Evolutionary conservation across 495 filamentous ascomycete genomes (phyloP).

Genomic region (Aspergillus asperescens): DNA sequence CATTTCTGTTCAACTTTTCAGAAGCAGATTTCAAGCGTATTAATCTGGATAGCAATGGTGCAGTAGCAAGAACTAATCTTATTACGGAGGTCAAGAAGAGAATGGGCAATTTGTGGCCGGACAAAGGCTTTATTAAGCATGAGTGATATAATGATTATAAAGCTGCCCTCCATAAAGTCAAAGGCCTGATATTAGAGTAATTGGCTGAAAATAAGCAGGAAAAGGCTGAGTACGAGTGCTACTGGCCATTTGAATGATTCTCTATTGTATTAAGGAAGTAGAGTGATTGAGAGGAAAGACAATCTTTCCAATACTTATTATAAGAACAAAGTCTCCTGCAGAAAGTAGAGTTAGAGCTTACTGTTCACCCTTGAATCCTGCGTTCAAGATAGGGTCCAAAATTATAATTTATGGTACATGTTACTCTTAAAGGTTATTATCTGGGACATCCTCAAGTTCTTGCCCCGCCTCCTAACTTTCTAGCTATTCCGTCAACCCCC

Average conservation of each 20-base stretch:
- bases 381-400: no score
- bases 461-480: no score
- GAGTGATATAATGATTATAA: conserved; percentile 32
- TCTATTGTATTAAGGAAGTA: no score
- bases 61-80: conserved; percentile 33
- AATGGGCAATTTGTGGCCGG: conserved; percentile 31
- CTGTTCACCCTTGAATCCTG: no score
- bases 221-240: conserved; percentile 28
- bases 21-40: conserved; percentile 26
- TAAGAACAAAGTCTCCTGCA: no score
- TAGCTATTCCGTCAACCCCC: no score
- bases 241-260: conserved; percentile 35
- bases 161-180: conserved; percentile 27
- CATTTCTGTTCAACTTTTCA: conserved; percentile 31
- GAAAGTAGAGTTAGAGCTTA: no score
- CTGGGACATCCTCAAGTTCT: no score
- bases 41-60: conserved; percentile 26
- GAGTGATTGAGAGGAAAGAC: no score
- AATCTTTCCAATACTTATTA: no score
- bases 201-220: conserved; percentile 31
- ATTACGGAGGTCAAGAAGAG: conserved; percentile 27
- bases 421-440: no score
- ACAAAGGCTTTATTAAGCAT: conserved; percentile 31
- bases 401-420: no score
- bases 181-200: conserved; percentile 25